Base-by-base conservation (phyloP, 1,284 basidiomycete genomes). In the Puccinia triticina region DNA sequence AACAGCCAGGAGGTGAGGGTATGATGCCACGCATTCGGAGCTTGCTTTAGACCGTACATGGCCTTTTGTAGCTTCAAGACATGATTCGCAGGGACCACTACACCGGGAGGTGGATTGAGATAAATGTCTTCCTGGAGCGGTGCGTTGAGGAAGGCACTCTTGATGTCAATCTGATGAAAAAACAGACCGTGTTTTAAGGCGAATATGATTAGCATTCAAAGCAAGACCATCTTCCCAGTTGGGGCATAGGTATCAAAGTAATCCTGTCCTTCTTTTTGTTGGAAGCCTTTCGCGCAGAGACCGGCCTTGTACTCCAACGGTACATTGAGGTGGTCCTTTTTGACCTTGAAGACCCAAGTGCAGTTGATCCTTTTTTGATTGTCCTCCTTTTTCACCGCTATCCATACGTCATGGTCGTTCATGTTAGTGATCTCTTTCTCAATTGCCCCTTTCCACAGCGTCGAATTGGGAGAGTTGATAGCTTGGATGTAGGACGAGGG, bases 101-200 rank as follows among this genome's bases (percentile, higher is more conserved):
- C 64, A 23, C 64, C 29, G 14, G 29, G 64, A 34, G 10, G 61
- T 3, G 64, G 34, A 67, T 67, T 67, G 2, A 67, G 8, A 40
- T 4, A 67, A 10, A 67, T 34, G 11, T 67, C 64, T 43, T 67
- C 64, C 10, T 67, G 8, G 7, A 67, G 64, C 29, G 64, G 64
- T 10, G 64, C 64, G 18, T 72, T 43, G 40, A 43, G 40, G 40
- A 43, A 43, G 12, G 40, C 40, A 12, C 40, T 43, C 40, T 43
- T 43, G 71, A 72, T 72, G 26, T 50, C 16, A n/a, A 72, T 53
- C 21, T 72, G 71, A 50, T 72, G 71, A 50, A 72, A 72, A 7
- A 21, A 7, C 1, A 72, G 71, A 26, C 26, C 26, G 12, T 34
- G 16, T 8, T n/a, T 32, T 23, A 53, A 29, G 10, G 46, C 7